These are phyloP conservation scores for Scheffersomyces spartinae DNA, from an alignment of 805 yeast species.

Conservation along the genomic window DNA sequence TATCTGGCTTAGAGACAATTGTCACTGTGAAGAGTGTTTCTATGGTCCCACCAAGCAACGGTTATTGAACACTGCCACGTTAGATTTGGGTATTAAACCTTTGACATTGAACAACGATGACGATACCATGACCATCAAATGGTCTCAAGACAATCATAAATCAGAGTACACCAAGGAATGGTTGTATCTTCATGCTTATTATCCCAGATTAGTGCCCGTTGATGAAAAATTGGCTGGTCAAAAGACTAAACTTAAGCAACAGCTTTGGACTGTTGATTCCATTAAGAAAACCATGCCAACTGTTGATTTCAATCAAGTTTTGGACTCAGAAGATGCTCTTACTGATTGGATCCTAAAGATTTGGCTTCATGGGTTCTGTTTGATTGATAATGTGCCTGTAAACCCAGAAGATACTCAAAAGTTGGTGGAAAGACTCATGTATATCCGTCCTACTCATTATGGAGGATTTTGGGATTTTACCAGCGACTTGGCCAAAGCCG, in stretches of 20 bases:
- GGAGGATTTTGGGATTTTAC: constrained; percentile 81
- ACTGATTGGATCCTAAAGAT: constrained; percentile 45
- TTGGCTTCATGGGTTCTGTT: constrained; percentile 48
- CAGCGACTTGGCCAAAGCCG: constrained; percentile 52
- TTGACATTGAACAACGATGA: constrained; percentile 8
- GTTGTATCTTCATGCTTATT: constrained; percentile 40
- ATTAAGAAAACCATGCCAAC: constrained; percentile 31
- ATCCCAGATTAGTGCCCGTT: constrained; percentile 32
- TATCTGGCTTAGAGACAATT: constrained; percentile 57
- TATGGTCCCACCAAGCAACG: constrained; percentile 49
- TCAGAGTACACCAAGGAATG: constrained; percentile 27
- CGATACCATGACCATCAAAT: constrained; percentile 10
- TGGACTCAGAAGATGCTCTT: constrained; percentile 35
- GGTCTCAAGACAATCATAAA: constrained; percentile 31
- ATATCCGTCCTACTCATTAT: constrained; percentile 58
- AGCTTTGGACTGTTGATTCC: constrained; percentile 34
- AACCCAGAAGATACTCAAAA: constrained; percentile 47
- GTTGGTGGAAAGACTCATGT: constrained; percentile 45
- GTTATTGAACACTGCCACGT: constrained; percentile 33
- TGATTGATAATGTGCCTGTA: constrained; percentile 50
- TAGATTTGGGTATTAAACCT: not conserved
- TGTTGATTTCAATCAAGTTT: constrained; percentile 37
- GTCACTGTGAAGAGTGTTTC: constrained; percentile 46
- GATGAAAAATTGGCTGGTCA: constrained; percentile 16
- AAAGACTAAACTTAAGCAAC: constrained; percentile 15